Conservation (phyloP, 164 flowering plant genomes). For the Houttuynia cordata region DNA sequence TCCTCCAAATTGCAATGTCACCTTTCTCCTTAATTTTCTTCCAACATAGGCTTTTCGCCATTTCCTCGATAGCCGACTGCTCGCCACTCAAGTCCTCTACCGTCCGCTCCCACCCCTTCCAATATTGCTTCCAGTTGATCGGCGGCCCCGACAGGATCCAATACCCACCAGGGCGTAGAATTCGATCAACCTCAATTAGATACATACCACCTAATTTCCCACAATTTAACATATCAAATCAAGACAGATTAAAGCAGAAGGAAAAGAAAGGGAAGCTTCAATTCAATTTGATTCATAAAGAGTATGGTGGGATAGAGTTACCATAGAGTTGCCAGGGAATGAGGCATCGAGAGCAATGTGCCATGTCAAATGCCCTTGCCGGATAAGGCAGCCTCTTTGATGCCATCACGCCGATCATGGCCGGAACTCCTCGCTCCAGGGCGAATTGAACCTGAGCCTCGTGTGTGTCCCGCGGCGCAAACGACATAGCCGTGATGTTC, state of each 20-base stretch:
- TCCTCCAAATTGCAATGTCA: conserved; percentile 86
- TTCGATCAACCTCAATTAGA: conserved; percentile 72
- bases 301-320: neutral
- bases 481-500: conserved; percentile 77
- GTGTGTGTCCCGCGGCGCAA: conserved; percentile 87
- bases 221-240: neutral
- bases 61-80: conserved; percentile 43
- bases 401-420: conserved; percentile 79
- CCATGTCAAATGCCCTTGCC: conserved; percentile 83
- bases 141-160: conserved; percentile 96
- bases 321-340: conserved; percentile 62
- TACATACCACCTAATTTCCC: conserved; percentile 49
- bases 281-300: no score
- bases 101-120: conserved; percentile 80
- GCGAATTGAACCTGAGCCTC: conserved; percentile 91
- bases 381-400: conserved; percentile 83
- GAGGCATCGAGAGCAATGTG: conserved; percentile 94
- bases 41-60: conserved; percentile 80
- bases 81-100: conserved; percentile 41
- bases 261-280: neutral
- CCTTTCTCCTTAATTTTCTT: conserved; percentile 55
- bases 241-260: no score
- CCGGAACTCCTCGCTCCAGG: conserved; percentile 87
- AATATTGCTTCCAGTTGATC: conserved; percentile 62
- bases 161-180: conserved; percentile 83